Conservation (phyloP, 257 asterid genomes). For the Gynochthodes officinalis region DNA sequence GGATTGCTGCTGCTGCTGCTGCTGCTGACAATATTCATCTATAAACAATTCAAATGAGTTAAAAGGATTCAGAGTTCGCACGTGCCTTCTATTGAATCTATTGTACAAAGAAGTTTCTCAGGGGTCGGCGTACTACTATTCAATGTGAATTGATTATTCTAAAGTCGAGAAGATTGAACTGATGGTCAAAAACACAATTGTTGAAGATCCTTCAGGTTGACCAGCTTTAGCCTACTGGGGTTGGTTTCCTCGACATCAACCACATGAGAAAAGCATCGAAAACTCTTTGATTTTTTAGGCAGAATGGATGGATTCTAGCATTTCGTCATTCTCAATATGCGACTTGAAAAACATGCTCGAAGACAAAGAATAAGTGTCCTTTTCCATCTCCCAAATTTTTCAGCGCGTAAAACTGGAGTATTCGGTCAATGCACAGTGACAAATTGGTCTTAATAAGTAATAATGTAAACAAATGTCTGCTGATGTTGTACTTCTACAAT, state of each 20-base stretch:
- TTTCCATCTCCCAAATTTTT: slow-evolving; percentile 4
- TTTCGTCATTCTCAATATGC: not conserved
- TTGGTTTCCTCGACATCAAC: slow-evolving; percentile 2
- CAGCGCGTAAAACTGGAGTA: not conserved
- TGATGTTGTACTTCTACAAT: too few relatives aligned
- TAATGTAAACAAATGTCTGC: too few relatives aligned
- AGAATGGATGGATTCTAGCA: slow-evolving; percentile 1
- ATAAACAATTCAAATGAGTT: slow-evolving; percentile 4
- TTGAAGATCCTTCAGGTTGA: slow-evolving; percentile 41
- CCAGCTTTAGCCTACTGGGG: slow-evolving; percentile 21
- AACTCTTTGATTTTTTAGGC: slow-evolving; percentile 10
- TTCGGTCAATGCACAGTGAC: not conserved
- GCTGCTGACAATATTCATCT: too few relatives aligned
- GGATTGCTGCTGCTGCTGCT: not conserved
- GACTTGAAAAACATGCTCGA: slow-evolving; percentile 20
- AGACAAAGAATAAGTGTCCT: slow-evolving; percentile 4
- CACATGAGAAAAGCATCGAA: not conserved
- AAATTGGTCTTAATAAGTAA: too few relatives aligned
- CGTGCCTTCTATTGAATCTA: not conserved
- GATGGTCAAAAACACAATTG: slow-evolving; percentile 11
- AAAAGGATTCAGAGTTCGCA: not conserved
- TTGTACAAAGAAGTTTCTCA: not conserved
- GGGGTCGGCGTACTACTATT: not conserved
- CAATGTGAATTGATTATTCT: slow-evolving; percentile 14
- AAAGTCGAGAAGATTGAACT: slow-evolving; percentile 29